Percentiles rank a stretch among this genome's conserved stretches.
Conservation (phyloP, 495 filamentous ascomycete genomes). For the Aspergillus bridgeri region DNA sequence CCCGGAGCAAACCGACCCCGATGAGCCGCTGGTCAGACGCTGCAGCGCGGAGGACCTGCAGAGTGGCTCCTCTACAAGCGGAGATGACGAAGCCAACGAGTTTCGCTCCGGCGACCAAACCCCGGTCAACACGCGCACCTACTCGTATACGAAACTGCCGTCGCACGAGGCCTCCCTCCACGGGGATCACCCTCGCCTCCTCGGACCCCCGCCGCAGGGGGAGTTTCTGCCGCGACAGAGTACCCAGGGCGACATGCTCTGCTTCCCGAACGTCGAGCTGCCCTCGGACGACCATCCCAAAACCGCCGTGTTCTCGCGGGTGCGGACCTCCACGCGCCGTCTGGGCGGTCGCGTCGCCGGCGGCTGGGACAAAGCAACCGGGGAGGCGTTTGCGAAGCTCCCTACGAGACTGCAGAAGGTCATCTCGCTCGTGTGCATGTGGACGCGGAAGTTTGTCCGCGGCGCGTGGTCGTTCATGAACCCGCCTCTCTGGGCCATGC, state of each 20-base stretch:
- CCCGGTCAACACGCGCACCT: slow-evolving; percentile 33
- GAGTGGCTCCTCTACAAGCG: slow-evolving; percentile 14
- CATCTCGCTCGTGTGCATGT: slow-evolving; percentile 42
- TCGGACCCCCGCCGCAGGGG: slow-evolving; percentile 34
- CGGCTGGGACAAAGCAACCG: slow-evolving; percentile 23
- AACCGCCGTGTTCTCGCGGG: slow-evolving; percentile 22
- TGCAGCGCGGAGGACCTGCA: slow-evolving; percentile 27
- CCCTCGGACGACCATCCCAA: slow-evolving; percentile 19
- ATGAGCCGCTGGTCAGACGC: slow-evolving; percentile 42
- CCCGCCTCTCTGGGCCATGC: slow-evolving; percentile 96
- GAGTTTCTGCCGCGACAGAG: slow-evolving; percentile 42
- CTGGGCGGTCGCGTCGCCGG: slow-evolving; percentile 15
- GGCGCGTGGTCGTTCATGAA: slow-evolving; percentile 95
- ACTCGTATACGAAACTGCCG: slow-evolving; percentile 37
- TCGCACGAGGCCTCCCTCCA: slow-evolving; percentile 21
- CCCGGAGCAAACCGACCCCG: slow-evolving; percentile 42
- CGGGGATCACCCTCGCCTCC: slow-evolving; percentile 25
- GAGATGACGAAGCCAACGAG: slow-evolving; percentile 15
- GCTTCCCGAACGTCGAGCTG: slow-evolving; percentile 43
- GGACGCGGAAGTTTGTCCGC: slow-evolving; percentile 49
- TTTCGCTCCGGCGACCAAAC: slow-evolving; percentile 44
- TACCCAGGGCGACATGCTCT: slow-evolving; percentile 37
- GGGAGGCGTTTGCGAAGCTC: slow-evolving; percentile 42
- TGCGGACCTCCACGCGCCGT: slow-evolving; percentile 22
- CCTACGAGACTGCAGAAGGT: slow-evolving; percentile 56